Evolutionary conservation across 202 grass and related monocot genomes (phyloP).

Genomic region (Miscanthus sacchariflorus): DNA sequence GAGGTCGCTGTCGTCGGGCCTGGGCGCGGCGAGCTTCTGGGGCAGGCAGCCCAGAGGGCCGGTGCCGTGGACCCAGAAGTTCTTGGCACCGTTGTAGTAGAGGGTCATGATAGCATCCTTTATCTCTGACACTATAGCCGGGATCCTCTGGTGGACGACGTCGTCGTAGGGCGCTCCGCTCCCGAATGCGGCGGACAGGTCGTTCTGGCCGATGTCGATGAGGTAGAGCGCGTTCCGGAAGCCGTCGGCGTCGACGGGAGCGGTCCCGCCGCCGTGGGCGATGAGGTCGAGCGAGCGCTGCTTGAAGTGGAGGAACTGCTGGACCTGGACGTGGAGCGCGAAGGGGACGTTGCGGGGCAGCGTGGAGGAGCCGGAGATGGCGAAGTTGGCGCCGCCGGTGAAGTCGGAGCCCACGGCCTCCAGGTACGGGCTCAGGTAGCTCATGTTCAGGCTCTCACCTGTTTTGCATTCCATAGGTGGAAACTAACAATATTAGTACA

Average conservation of each 20-base stretch:
- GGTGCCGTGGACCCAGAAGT: conserved; percentile 82
- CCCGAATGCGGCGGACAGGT: conserved; percentile 61
- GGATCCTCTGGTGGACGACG: conserved; percentile 55
- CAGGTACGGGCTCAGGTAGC: conserved; percentile 90
- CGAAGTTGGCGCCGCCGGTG: conserved; percentile 87
- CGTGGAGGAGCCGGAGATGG: conserved; percentile 68
- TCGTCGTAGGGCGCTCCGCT: conserved; percentile 46
- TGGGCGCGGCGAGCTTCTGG: conserved; percentile 60
- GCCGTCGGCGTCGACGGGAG: conserved; percentile 51
- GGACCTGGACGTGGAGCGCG: conserved; percentile 74
- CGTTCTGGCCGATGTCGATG: conserved; percentile 95
- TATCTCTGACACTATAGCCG: conserved; percentile 64
- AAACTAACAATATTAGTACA: too few relatives aligned
- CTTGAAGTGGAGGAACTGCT: conserved; percentile 85
- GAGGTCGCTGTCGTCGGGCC: conserved; percentile 52
- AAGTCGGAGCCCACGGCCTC: conserved; percentile 88
- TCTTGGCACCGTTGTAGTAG: conserved; percentile 72
- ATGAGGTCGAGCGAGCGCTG: conserved; percentile 72
- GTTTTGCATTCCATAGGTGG: background rate
- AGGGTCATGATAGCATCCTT: conserved; percentile 66
- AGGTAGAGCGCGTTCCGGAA: conserved; percentile 77
- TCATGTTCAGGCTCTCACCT: conserved; percentile 88
- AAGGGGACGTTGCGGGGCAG: conserved; percentile 65
- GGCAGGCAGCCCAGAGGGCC: conserved; percentile 85
- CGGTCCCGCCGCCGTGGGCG: conserved; percentile 41